Percentiles rank a stretch among this genome's conserved stretches.
Evolutionary conservation across 805 yeast species (phyloP).

Genomic region (Metschnikowia vanudenii): DNA sequence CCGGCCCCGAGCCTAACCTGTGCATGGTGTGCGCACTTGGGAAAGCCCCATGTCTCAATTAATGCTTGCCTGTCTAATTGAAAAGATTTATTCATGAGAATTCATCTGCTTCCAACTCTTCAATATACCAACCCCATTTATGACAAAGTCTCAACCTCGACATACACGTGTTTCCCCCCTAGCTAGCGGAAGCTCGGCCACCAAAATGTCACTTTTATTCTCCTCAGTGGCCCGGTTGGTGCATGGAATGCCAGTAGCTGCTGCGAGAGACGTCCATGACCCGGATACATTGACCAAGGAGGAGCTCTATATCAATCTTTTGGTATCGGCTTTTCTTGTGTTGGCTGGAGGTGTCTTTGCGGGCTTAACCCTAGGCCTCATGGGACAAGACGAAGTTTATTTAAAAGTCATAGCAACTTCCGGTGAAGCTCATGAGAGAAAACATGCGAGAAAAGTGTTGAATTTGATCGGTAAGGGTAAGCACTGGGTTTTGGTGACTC

Average conservation of each 20-base stretch:
- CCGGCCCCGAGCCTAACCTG: not conserved
- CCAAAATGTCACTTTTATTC: conserved; percentile 33
- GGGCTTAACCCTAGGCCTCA: conserved; percentile 87
- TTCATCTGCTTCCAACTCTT: not conserved
- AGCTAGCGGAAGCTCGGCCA: conserved; percentile 23
- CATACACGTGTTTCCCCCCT: conserved; percentile 29
- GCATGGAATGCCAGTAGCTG: conserved; percentile 33
- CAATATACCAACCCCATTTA: conserved; percentile 3
- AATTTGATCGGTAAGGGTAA: conserved; percentile 75
- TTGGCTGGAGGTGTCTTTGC: conserved; percentile 88
- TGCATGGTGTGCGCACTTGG: not conserved
- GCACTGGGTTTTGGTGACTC: conserved; percentile 94
- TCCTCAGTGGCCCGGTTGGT: conserved; percentile 34
- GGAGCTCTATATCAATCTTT: conserved; percentile 47
- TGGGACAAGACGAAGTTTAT: conserved; percentile 98
- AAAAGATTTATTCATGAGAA: not conserved
- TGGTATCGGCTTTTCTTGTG: conserved; percentile 59
- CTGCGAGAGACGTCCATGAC: conserved; percentile 14
- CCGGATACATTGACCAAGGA: conserved; percentile 29
- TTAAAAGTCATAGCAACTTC: conserved; percentile 83
- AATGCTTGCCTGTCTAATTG: not conserved
- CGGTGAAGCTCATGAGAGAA: conserved; percentile 73
- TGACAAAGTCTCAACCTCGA: conserved; percentile 27
- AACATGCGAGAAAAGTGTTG: conserved; percentile 70
- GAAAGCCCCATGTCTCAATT: not conserved